A percentile compares a stretch with the other conserved stretches of the same genome.
phyloP scores from a whole-genome alignment of 129 eudicot species.

The Tagetes patula region DNA sequence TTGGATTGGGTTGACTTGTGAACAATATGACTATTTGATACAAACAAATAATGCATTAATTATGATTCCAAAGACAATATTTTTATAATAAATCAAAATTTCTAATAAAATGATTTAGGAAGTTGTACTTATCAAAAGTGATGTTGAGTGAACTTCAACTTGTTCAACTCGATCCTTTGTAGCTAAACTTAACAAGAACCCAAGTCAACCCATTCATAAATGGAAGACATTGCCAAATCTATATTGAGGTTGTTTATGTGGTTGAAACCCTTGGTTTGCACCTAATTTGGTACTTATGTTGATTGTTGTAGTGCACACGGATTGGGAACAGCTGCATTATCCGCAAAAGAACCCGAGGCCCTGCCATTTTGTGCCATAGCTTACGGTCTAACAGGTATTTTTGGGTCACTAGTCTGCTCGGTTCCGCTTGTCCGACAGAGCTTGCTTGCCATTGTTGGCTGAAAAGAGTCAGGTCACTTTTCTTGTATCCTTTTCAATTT shows the following conservation, averaged over 20 bases:
- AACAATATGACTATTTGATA: neutral
- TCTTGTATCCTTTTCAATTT: conserved; percentile 4
- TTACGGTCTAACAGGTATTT: conserved; percentile 88
- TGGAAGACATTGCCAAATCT: neutral
- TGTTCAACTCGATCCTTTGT: neutral
- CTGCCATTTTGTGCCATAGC: conserved; percentile 99
- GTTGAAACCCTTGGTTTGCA: neutral
- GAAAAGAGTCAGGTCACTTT: conserved; percentile 21
- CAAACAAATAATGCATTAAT: neutral
- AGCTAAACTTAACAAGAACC: neutral
- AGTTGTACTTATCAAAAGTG: neutral
- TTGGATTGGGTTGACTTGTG: neutral
- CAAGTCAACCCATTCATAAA: neutral
- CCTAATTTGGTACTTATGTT: conserved; percentile 16
- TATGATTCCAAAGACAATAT: neutral
- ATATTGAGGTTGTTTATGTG: neutral
- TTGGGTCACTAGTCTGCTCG: conserved; percentile 89
- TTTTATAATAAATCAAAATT: neutral
- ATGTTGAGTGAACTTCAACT: neutral
- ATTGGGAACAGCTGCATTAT: conserved; percentile 93
- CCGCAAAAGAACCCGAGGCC: conserved; percentile 99
- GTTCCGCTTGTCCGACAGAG: conserved; percentile 89
- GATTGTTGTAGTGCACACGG: conserved; percentile 83
- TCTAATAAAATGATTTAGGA: neutral
- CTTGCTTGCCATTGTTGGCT: conserved; percentile 89